Evolutionary conservation across 768 basidiomycete species (phyloP).

Genomic region (Termitomyces titanicus): DNA sequence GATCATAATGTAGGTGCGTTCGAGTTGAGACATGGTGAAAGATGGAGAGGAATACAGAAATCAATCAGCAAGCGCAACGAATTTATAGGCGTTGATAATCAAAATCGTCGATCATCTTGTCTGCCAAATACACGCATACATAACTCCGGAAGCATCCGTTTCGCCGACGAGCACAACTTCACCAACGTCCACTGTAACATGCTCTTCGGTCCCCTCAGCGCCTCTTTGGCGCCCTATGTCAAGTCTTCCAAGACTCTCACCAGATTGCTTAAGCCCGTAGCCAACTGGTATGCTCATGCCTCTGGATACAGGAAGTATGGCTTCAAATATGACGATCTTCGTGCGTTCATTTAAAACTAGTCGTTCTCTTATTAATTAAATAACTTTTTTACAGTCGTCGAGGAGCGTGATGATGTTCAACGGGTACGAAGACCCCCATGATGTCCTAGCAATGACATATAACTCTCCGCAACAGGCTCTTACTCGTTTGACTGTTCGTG

Average conservation of each 20-base stretch:
- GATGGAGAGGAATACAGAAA: constrained; percentile 21
- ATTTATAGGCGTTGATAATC: constrained; percentile 15
- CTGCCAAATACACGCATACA: constrained; percentile 46
- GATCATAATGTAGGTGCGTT: constrained; percentile 99
- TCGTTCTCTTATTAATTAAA: constrained; percentile 8
- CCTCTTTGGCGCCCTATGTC: constrained; percentile 75
- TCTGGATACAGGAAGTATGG: constrained; percentile 86
- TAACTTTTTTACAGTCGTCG: constrained; percentile 48
- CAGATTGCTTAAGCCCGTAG: constrained; percentile 70
- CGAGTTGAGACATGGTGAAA: constrained; percentile 59
- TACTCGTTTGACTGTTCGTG: constrained; percentile 69
- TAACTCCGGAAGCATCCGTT: constrained; percentile 36
- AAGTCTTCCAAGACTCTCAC: constrained; percentile 65
- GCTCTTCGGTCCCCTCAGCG: constrained; percentile 59
- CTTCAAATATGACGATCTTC: constrained; percentile 91
- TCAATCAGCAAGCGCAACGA: constrained; percentile 13
- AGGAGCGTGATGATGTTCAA: constrained; percentile 77
- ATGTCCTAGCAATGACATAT: background rate
- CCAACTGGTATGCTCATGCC: constrained; percentile 77
- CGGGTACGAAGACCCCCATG: constrained; percentile 45
- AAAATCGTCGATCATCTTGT: constrained; percentile 34
- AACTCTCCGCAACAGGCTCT: constrained; percentile 60
- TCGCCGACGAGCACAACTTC: constrained; percentile 1
- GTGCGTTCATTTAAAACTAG: constrained; percentile 47
- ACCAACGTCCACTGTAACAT: constrained; percentile 27